Conservation (phyloP, 768 basidiomycete genomes). For the Infundibulicybe gibba region DNA sequence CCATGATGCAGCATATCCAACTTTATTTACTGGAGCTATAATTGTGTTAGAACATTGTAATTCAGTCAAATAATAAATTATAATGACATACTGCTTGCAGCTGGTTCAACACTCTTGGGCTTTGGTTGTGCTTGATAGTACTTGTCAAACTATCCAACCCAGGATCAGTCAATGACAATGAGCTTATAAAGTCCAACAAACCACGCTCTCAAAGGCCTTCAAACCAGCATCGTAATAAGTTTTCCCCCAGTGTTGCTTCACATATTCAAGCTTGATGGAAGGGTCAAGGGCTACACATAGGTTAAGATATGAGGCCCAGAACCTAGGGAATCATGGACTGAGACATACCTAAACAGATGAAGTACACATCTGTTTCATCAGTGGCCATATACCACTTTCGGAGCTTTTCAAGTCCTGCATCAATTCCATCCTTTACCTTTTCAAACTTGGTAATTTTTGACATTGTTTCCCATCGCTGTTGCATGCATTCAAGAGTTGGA, state of each 20-base stretch:
- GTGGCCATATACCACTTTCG: slow-evolving; percentile 21
- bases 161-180: slow-evolving; percentile 1
- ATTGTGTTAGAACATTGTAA: no score
- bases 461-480: slow-evolving; percentile 14
- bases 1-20: background rate
- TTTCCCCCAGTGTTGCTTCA: slow-evolving; percentile 12
- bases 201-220: slow-evolving; percentile 10
- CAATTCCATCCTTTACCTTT: slow-evolving; percentile 12
- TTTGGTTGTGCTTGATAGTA: slow-evolving; percentile 7
- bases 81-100: no score
- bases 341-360: slow-evolving; percentile 18
- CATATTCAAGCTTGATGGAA: slow-evolving; percentile 14
- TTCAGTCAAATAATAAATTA: no score
- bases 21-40: background rate
- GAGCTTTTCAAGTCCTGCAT: slow-evolving; percentile 18
- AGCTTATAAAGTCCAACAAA: slow-evolving; percentile 6
- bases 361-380: slow-evolving; percentile 17
- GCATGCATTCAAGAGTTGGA: slow-evolving; percentile 20
- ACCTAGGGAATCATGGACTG: slow-evolving; percentile 1
- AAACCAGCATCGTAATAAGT: slow-evolving; percentile 5
- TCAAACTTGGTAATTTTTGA: slow-evolving; percentile 10
- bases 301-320: background rate
- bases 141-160: slow-evolving; percentile 9
- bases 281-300: slow-evolving; percentile 14
- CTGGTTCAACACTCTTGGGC: background rate